These are phyloP conservation scores for Porphyrellus cyaneotinctus DNA, from an alignment of 768 basidiomycete species.

Conservation along the genomic window DNA sequence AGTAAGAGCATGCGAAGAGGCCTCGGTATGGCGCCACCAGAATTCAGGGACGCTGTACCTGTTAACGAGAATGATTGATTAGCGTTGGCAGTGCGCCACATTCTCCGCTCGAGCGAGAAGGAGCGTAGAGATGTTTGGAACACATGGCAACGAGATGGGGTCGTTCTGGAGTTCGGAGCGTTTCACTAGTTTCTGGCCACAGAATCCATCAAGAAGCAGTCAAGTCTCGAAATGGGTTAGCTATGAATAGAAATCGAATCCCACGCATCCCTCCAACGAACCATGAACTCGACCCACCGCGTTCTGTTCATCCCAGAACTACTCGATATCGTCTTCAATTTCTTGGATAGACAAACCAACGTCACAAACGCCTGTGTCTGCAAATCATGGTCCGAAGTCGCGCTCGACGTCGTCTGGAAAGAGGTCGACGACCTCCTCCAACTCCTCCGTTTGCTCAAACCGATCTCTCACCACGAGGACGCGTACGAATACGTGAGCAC, in stretches of 20 bases:
- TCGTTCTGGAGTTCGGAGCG: too few species aligned
- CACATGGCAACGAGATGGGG: too few species aligned
- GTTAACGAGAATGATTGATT: too few species aligned
- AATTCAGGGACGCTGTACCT: background rate
- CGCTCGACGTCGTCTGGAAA: constrained; percentile 56
- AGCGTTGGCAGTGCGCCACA: too few species aligned
- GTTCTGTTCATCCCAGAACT: constrained; percentile 57
- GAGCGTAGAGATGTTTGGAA: too few species aligned
- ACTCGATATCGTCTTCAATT: constrained; percentile 51
- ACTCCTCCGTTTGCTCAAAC: constrained; percentile 48
- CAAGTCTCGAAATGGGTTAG: too few species aligned
- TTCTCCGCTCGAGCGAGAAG: too few species aligned
- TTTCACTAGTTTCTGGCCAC: too few species aligned
- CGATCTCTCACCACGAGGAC: constrained; percentile 30
- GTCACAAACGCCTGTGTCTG: constrained; percentile 50
- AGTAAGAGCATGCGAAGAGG: background rate
- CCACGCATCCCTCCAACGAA: background rate
- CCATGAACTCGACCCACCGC: constrained; percentile 11
- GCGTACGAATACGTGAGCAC: constrained; percentile 22
- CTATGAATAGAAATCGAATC: too few species aligned
- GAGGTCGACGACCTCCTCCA: constrained; percentile 44
- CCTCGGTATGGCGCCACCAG: background rate
- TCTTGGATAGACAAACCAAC: constrained; percentile 40
- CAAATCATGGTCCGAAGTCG: constrained; percentile 55
- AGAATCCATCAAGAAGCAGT: too few species aligned